A percentile compares a stretch with the other conserved stretches of the same genome.
Conservation (phyloP, 306 rosid species). For the Medicago arabica region DNA sequence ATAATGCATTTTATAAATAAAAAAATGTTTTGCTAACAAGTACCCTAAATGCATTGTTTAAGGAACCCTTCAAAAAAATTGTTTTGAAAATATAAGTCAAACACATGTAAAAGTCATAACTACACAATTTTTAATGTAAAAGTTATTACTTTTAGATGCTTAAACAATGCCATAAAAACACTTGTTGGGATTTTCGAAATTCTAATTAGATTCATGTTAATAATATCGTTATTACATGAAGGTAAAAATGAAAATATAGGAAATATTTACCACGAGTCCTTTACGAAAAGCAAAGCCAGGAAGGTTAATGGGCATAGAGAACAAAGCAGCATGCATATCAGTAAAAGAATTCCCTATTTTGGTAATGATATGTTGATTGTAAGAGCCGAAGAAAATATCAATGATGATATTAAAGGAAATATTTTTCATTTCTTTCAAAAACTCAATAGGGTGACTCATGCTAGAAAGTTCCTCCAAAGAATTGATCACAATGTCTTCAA, state of each 20-base stretch:
- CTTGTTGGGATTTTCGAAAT: too few species aligned
- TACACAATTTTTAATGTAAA: too few species aligned
- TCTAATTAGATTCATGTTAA: too few species aligned
- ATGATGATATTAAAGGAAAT: neutral
- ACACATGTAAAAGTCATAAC: too few species aligned
- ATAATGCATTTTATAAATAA: too few species aligned
- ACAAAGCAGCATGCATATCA: neutral
- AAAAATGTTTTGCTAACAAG: too few species aligned
- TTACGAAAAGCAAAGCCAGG: conserved; percentile 9
- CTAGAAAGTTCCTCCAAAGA: conserved; percentile 40
- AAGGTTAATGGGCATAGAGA: neutral
- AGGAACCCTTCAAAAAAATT: too few species aligned
- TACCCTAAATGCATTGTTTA: too few species aligned
- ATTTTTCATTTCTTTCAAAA: neutral
- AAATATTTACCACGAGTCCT: neutral
- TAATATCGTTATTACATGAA: too few species aligned
- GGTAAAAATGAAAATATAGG: neutral
- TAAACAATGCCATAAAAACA: too few species aligned
- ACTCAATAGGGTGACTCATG: neutral
- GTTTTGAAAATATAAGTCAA: too few species aligned
- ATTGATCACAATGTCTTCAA: conserved; percentile 25
- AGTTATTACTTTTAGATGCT: too few species aligned
- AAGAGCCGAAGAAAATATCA: neutral
- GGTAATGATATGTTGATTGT: neutral
- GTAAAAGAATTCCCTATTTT: neutral